A percentile compares a stretch with the other conserved stretches of the same genome.
Conservation (phyloP, 257 asterid species). For the Scutellaria galericulata region DNA sequence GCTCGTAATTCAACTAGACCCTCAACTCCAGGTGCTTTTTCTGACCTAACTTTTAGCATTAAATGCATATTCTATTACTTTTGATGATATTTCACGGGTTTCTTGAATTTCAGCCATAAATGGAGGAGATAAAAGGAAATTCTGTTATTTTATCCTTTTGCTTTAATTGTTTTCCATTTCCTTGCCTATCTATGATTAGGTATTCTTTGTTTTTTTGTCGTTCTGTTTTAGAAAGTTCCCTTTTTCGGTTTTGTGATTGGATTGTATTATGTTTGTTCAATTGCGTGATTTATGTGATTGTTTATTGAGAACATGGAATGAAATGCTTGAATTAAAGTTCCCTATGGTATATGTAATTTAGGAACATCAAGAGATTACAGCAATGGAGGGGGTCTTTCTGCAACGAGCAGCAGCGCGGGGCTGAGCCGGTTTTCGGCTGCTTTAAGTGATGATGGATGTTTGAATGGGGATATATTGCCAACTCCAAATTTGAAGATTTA, state of each 20-base stretch:
- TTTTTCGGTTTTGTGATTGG: not conserved
- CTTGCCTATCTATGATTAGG: slow-evolving; percentile 12
- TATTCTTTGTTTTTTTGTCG: slow-evolving; percentile 6
- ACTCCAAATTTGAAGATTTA: slow-evolving; percentile 46
- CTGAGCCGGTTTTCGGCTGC: slow-evolving; percentile 49
- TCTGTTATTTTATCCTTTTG: not conserved
- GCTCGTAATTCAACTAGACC: slow-evolving; percentile 40
- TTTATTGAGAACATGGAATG: not conserved
- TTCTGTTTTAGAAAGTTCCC: not conserved
- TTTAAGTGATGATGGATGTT: slow-evolving; percentile 44
- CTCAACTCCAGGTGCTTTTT: slow-evolving; percentile 64
- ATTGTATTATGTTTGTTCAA: not conserved
- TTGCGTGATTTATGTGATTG: not conserved
- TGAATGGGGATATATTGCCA: slow-evolving; percentile 48
- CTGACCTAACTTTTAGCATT: slow-evolving; percentile 8
- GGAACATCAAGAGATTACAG: slow-evolving; percentile 61
- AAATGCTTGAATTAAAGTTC: slow-evolving; percentile 27
- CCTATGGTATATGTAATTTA: slow-evolving; percentile 31
- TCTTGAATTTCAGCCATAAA: slow-evolving; percentile 26
- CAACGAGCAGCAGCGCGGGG: slow-evolving; percentile 51
- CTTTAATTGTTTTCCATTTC: slow-evolving; percentile 3
- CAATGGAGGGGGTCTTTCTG: slow-evolving; percentile 49
- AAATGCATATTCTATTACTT: slow-evolving; percentile 11
- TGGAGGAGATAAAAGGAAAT: not conserved
- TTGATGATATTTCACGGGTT: slow-evolving; percentile 23